These are phyloP conservation scores for Entonaema liquescens DNA, from an alignment of 495 filamentous ascomycete genomes.

Conservation along the genomic window DNA sequence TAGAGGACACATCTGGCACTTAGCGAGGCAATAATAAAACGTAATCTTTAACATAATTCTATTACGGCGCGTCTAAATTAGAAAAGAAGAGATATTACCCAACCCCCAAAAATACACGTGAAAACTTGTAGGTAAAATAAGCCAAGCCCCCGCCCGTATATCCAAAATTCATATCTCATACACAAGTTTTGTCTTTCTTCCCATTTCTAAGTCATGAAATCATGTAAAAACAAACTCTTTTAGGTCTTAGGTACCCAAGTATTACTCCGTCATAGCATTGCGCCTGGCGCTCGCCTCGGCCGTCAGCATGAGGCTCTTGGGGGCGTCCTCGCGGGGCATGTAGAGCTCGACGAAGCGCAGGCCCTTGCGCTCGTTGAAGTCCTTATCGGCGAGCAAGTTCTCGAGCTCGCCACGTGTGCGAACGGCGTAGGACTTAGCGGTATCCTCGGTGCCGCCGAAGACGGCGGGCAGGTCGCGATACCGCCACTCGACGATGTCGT, in stretches of 20 bases:
- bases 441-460: constrained; percentile 69
- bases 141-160: background rate
- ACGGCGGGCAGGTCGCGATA: constrained; percentile 70
- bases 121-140: background rate
- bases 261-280: constrained; percentile 53
- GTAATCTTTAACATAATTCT: background rate
- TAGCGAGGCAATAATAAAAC: too few species aligned
- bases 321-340: constrained; percentile 85
- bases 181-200: background rate
- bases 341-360: constrained; percentile 84
- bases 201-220: background rate
- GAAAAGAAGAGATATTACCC: background rate
- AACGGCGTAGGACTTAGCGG: constrained; percentile 71
- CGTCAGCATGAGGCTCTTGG: constrained; percentile 73
- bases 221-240: too few species aligned
- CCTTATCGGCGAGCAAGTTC: constrained; percentile 69
- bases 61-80: background rate
- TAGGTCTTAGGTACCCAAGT: too few species aligned
- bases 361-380: constrained; percentile 64
- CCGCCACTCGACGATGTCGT: constrained; percentile 80
- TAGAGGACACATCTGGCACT: too few species aligned
- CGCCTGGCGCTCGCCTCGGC: constrained; percentile 72
- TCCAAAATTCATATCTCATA: constrained; percentile 13
- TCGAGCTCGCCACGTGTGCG: constrained; percentile 76
- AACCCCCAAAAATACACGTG: background rate